These are phyloP conservation scores for Sclerotinia minor DNA, from an alignment of 2,329 filamentous ascomycete species.

Conservation along the genomic window DNA sequence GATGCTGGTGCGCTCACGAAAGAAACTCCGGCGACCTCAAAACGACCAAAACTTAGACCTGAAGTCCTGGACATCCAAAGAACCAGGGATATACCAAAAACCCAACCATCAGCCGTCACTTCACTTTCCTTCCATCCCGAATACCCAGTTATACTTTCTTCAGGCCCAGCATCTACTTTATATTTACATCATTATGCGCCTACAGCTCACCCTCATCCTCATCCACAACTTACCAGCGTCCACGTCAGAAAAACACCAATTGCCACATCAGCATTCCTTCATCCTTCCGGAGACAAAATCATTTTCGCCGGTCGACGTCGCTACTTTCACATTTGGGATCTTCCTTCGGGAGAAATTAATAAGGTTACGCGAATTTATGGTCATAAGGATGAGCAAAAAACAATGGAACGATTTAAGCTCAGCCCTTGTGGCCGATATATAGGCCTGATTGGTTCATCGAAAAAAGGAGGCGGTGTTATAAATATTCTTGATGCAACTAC, in stretches of 20 bases:
- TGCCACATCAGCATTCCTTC: slow-evolving; percentile 77
- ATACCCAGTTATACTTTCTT: slow-evolving; percentile 85
- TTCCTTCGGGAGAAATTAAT: slow-evolving; percentile 76
- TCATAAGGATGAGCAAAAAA: slow-evolving; percentile 77
- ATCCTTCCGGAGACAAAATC: slow-evolving; percentile 71
- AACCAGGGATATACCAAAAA: slow-evolving; percentile 78
- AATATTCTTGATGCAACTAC: slow-evolving; percentile 80
- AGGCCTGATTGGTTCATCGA: slow-evolving; percentile 74
- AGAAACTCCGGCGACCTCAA: slow-evolving; percentile 49
- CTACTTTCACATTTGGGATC: slow-evolving; percentile 94
- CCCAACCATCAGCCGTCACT: slow-evolving; percentile 75
- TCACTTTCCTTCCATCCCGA: slow-evolving; percentile 87
- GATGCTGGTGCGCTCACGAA: slow-evolving; percentile 66
- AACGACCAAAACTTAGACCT: slow-evolving; percentile 73
- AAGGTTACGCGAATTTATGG: slow-evolving; percentile 77
- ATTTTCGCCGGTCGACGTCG: slow-evolving; percentile 84
- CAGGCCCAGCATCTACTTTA: slow-evolving; percentile 80
- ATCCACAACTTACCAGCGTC: slow-evolving; percentile 86
- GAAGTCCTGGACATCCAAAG: slow-evolving; percentile 90
- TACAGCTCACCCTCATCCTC: slow-evolving; percentile 71
- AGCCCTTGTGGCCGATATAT: slow-evolving; percentile 86
- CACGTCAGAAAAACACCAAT: slow-evolving; percentile 85
- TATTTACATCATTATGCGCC: slow-evolving; percentile 87
- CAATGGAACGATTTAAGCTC: slow-evolving; percentile 86
- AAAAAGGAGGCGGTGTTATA: slow-evolving; percentile 83